Base-by-base conservation (phyloP, 2,329 filamentous ascomycete genomes). In the Mollisiaceae sp. region DNA sequence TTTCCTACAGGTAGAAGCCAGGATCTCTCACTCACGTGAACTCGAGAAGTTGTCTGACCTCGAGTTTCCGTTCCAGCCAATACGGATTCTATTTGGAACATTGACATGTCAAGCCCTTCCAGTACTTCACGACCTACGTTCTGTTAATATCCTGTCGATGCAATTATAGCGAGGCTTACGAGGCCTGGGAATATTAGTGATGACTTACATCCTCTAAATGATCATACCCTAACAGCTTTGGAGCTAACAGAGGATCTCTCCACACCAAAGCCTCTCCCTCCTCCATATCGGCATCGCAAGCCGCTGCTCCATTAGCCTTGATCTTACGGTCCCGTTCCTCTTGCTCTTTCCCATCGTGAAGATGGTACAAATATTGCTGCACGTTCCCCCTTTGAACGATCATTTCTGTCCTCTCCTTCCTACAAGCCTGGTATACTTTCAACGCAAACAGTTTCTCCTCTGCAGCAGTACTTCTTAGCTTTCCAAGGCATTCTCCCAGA, bases 321-420 rank as follows among this genome's bases (percentile, higher is more conserved):
- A 54, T 54, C 50, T 54, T 54, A 11, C 50, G 12, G 32, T 54
- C 50, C 14, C 50, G 8, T 54, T 54, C 50, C 50, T 15, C 50
- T n/a, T 54, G 50, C 22, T 54, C 50, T 18, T 54, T 18, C 14
- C 50, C 50, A 54, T 54, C 50, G 32, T 54, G 22, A 54, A 54
- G 50, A 54, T 54, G 50, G 18, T 54, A 54, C 22, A 54, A 35
- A 27, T 15, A 11, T 27, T 54, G 50, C 50, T 54, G 50, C 6
- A 54, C 2, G 32, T 54, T 54, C 27, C 50, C 50, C 15, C 50
- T 27, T 24, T 54, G 11, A 14, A 54, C 50, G 32, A 54, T 54
- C 50, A 54, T 54, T 24, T 54, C 50, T 14, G 50, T 54, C 50
- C 50, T 54, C 50, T 54, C 50, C 24, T 54, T 54, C 27, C 50